Base-by-base conservation (phyloP, 441 rosid genomes). In the Capsella rubella region DNA sequence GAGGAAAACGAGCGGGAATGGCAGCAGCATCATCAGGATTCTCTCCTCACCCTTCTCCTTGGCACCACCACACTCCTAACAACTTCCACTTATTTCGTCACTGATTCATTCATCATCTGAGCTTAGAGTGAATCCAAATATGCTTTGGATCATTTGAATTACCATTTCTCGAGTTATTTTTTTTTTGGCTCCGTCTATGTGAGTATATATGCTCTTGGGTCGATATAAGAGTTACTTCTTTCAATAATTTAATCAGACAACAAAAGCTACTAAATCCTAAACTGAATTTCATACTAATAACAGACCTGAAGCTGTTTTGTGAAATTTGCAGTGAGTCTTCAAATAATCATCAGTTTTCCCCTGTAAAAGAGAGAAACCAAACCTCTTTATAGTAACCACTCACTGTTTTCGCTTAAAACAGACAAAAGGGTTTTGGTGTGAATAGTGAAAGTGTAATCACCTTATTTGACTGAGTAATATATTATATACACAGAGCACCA, bases 11-110 rank as follows among this genome's bases (percentile, higher is more conserved):
- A 63, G 71, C 81, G 7, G 82, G 31, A 65, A 59, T 79, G 76
- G 83, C 98, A 88, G 83, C 98, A 88, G 98, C 97, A 95, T 95
- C 99, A 92, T 95, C 98, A 90, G 98, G 99, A 95, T 92, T 90
- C 98, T 90, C 91, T 40, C 83, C 78, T 62, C 95, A 86, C 78
- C 79, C 75, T 66, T 80, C 81, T 85, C 80, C 85, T 75, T 78
- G 86, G 78, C 61, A 43, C 15, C 70, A 55, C 14, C 32, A 29
- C 14, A 45, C 15, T 61, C 47, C 68, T 59, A 45, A 29, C 40
- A 42, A 55, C 14, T 53, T 53, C 35, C 53, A 69, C 58, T 76
- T 76, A 46, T 46, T 42, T 47, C 52, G 21, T 53, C 69, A 69
- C 64, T 75, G 46, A 52, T 12, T 67, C 37, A 6, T 27, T 67